These are phyloP conservation scores for Beauveria asiatica DNA, from an alignment of 2,329 filamentous ascomycete species.

Conservation along the genomic window DNA sequence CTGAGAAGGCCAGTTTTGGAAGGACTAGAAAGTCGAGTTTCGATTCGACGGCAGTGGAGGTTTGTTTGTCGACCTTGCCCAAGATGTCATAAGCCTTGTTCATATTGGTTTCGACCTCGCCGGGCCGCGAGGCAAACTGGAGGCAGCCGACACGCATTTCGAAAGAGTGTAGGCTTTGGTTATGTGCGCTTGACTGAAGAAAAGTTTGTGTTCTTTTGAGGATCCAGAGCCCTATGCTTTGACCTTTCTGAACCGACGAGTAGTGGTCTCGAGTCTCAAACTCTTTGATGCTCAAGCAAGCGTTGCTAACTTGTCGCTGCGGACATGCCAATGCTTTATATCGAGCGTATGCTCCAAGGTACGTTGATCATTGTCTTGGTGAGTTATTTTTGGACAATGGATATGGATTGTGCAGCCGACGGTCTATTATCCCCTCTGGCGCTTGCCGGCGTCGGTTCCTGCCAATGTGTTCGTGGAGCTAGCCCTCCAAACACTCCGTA, in stretches of 20 bases:
- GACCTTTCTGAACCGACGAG: background rate
- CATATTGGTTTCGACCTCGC: slow-evolving; percentile 62
- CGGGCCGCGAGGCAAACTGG: slow-evolving; percentile 64
- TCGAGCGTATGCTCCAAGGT: background rate
- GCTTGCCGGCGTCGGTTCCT: background rate
- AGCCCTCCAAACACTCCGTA: background rate
- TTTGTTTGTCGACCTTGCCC: slow-evolving; percentile 26
- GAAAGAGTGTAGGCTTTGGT: background rate
- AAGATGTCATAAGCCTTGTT: slow-evolving; percentile 58
- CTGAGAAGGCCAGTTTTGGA: slow-evolving; percentile 66
- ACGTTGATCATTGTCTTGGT: too few relatives aligned
- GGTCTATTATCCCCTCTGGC: background rate
- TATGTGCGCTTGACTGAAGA: background rate
- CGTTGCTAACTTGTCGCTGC: background rate
- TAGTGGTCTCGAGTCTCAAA: background rate
- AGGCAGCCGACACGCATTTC: slow-evolving; percentile 60
- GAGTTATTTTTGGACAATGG: background rate
- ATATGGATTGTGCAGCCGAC: background rate
- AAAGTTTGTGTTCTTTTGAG: too few relatives aligned
- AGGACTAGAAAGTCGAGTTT: slow-evolving; percentile 62
- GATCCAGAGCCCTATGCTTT: background rate
- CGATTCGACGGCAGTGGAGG: slow-evolving; percentile 25
- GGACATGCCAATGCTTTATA: background rate
- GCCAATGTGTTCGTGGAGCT: background rate
- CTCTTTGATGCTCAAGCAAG: background rate